Conservation (phyloP, 208 protist species). For the Leishmania lainsoni region DNA sequence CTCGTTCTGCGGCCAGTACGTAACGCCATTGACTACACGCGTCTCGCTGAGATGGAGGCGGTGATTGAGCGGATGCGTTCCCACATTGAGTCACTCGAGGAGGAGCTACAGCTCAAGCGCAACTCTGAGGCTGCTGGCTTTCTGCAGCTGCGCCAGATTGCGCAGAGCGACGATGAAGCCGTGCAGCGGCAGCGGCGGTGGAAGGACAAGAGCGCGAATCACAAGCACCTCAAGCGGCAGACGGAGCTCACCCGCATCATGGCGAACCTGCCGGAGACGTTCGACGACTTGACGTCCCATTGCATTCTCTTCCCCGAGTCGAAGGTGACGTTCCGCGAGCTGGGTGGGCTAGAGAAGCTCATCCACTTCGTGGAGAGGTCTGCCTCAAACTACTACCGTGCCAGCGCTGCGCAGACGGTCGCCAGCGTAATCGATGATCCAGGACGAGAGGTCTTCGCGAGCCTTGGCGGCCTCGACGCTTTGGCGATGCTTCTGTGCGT, state of each 20-base stretch:
- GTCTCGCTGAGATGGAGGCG: slow-evolving; percentile 92
- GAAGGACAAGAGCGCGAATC: slow-evolving; percentile 20
- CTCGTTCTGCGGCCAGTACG: slow-evolving; percentile 85
- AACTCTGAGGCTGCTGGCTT: slow-evolving; percentile 70
- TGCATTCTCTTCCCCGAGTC: slow-evolving; percentile 89
- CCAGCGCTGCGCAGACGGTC: slow-evolving; percentile 87
- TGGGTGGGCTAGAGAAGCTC: slow-evolving; percentile 81
- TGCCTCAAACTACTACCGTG: slow-evolving; percentile 82
- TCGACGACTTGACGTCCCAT: slow-evolving; percentile 92
- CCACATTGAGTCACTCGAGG: slow-evolving; percentile 84
- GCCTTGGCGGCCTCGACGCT: slow-evolving; percentile 72
- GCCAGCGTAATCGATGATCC: slow-evolving; percentile 87
- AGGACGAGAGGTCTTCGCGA: slow-evolving; percentile 63
- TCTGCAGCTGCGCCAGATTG: slow-evolving; percentile 78
- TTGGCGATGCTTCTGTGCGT: slow-evolving; percentile 75
- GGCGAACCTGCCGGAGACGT: slow-evolving; percentile 88
- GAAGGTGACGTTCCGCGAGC: slow-evolving; percentile 79
- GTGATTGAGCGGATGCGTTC: slow-evolving; percentile 93
- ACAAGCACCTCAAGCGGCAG: slow-evolving; percentile 78
- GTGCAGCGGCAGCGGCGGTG: slow-evolving; percentile 14
- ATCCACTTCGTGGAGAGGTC: slow-evolving; percentile 85
- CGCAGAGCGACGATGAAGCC: slow-evolving; percentile 46
- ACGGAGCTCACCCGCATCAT: slow-evolving; percentile 90
- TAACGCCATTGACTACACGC: slow-evolving; percentile 92
- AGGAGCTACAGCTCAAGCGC: slow-evolving; percentile 70